These are phyloP conservation scores for Dothiorella sarmentorum DNA, from an alignment of 2,329 filamentous ascomycete genomes.

Conservation along the genomic window DNA sequence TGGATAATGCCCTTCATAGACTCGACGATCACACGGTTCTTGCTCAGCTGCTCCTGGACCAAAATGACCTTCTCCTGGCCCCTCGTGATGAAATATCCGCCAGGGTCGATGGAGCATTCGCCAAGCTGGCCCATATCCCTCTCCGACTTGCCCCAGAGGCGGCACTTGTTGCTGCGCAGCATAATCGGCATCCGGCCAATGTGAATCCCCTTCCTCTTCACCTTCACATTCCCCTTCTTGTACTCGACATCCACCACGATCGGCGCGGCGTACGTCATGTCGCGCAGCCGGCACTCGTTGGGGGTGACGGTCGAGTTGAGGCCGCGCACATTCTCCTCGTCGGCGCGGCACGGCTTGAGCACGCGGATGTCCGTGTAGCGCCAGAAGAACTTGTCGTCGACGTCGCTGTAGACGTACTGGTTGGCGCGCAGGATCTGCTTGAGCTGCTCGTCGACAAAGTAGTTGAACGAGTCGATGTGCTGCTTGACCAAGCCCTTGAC, in stretches of 20 bases:
- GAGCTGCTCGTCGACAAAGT: constrained; percentile 93
- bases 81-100: constrained; percentile 96
- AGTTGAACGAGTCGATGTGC: constrained; percentile 98
- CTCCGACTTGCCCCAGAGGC: constrained; percentile 78
- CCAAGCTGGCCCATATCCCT: constrained; percentile 87
- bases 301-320: constrained; percentile 65
- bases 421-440: constrained; percentile 96
- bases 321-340: constrained; percentile 60
- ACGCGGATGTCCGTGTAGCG: constrained; percentile 89
- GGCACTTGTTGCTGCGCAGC: constrained; percentile 92
- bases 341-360: constrained; percentile 72
- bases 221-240: constrained; percentile 71
- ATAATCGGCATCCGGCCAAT: constrained; percentile 95
- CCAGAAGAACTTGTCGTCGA: constrained; percentile 88
- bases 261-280: constrained; percentile 96
- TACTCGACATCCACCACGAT: constrained; percentile 93
- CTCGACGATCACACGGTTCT: constrained; percentile 98
- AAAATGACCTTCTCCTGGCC: constrained; percentile 98
- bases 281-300: constrained; percentile 92
- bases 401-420: constrained; percentile 82
- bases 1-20: constrained; percentile 92
- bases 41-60: constrained; percentile 97
- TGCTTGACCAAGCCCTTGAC: constrained; percentile 97
- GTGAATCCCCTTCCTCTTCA: constrained; percentile 69
- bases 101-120: constrained; percentile 92